Evolutionary conservation across 2,329 filamentous ascomycete species (phyloP), one percentile per base, ranked within the genome.

Genomic region (Sporothrix luriei): DNA sequence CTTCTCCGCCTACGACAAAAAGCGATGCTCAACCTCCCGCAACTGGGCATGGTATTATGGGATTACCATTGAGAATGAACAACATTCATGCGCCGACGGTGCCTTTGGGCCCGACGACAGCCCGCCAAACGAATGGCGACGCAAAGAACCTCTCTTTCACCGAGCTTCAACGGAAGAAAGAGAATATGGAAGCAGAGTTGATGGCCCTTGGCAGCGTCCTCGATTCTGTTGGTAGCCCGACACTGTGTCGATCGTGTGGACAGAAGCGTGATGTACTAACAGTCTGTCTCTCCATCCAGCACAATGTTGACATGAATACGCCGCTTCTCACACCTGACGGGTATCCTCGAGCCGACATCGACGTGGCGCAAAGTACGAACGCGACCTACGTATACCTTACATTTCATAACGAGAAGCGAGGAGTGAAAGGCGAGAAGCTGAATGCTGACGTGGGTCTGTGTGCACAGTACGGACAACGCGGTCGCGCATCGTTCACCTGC

Each of bases 231-330:
- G 46, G 40, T 16, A 43, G 11, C 2, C 5, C 2, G 6, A 11
- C 4, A 3, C 4, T 21, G 48, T 38, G 19, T 24, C 14, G n/a
- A 78, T 69, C 49, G 38, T 21, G 24, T n/a, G 71, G 33, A 19
- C 40, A 2, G 2, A n/a, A 7, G 14, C 21, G n/a, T 5, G 4
- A 16, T 62, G n/a, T 21, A 14, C 61, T 52, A 40, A 69, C 38
- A 2, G 14, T 19, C 9, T 33, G 16, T 9, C 40, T n/a, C n/a
- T 46, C 33, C 40, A 14, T n/a, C 40, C 75, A 97, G 94, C 94
- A 98, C 83, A 89, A 91, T 57, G 94, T 97, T 68, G 90, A 91
- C 76, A 99, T 99, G 95, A 90, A 90, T 75, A 97, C 95, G 9
- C 85, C 88, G 70, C 87, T 99, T 51, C 88, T 93, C 29, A 97